Conservation (phyloP, 1,284 basidiomycete species). For the Malassezia furfur region DNA sequence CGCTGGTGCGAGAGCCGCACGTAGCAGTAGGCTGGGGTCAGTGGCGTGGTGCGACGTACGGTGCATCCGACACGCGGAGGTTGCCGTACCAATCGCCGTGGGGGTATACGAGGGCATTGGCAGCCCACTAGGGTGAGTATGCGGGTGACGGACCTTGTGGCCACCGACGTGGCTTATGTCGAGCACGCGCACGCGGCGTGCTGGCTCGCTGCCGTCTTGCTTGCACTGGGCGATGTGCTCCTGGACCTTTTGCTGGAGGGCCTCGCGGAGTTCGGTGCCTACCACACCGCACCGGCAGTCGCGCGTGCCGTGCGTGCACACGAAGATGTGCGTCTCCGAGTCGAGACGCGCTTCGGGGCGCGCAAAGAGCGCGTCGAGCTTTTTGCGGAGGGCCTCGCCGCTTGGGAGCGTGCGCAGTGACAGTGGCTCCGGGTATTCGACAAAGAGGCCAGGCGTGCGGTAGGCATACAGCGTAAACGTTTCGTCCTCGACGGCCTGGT, state of each 20-base stretch:
- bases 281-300: slow-evolving; percentile 49
- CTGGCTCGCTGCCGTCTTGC: slow-evolving; percentile 12
- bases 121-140: slow-evolving; percentile 31
- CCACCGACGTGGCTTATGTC: slow-evolving; percentile 39
- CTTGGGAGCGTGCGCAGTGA: slow-evolving; percentile 31
- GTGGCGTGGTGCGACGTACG: slow-evolving; percentile 5
- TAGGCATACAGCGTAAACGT: slow-evolving; percentile 29
- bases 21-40: slow-evolving; percentile 27
- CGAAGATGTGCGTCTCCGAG: slow-evolving; percentile 41
- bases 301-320: slow-evolving; percentile 47
- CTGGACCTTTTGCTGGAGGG: slow-evolving; percentile 27
- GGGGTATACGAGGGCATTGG: slow-evolving; percentile 46
- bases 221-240: slow-evolving; percentile 28
- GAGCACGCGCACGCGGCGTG: slow-evolving; percentile 27
- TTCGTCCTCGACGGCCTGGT: slow-evolving; percentile 29
- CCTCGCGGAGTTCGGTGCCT: slow-evolving; percentile 37
- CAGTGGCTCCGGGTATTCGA: slow-evolving; percentile 24
- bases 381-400: slow-evolving; percentile 16
- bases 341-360: not conserved
- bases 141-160: slow-evolving; percentile 23
- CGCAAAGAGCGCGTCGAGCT: not conserved
- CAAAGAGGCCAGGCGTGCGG: slow-evolving; percentile 25
- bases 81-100: slow-evolving; percentile 46
- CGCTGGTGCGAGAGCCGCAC: slow-evolving; percentile 40
- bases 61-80: slow-evolving; percentile 21